phyloP scores from a whole-genome alignment of 2,329 filamentous ascomycete genomes.

The Triangularia setosa region DNA sequence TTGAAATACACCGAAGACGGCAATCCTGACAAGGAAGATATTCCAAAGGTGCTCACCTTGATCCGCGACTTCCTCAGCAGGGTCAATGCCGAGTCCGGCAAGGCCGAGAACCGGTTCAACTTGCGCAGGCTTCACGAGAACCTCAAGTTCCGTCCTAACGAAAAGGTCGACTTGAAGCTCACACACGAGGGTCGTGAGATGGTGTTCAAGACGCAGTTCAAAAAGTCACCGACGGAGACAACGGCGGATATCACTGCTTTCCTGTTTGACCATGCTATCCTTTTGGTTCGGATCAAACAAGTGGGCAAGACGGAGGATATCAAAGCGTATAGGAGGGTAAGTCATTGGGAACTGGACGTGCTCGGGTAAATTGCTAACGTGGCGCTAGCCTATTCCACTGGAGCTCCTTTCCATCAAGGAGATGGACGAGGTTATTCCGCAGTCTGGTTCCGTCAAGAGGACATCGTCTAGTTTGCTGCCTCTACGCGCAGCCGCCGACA shows the following conservation, averaged over 20 bases:
- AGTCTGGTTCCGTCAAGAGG: slow-evolving; percentile 73
- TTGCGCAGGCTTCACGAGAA: slow-evolving; percentile 87
- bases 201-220: slow-evolving; percentile 89
- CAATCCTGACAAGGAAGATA: slow-evolving; percentile 84
- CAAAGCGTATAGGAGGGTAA: slow-evolving; percentile 79
- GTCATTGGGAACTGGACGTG: slow-evolving; percentile 19
- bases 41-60: slow-evolving; percentile 80
- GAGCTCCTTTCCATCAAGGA: slow-evolving; percentile 91
- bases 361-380: slow-evolving; percentile 15
- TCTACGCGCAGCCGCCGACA: slow-evolving; percentile 47
- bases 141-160: slow-evolving; percentile 83
- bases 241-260: slow-evolving; percentile 88
- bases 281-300: slow-evolving; percentile 86
- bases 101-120: slow-evolving; percentile 97
- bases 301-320: slow-evolving; percentile 92
- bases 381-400: slow-evolving; percentile 74
- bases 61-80: slow-evolving; percentile 83
- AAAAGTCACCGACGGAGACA: slow-evolving; percentile 79
- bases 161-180: slow-evolving; percentile 88
- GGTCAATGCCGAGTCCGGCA: slow-evolving; percentile 93
- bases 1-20: slow-evolving; percentile 87
- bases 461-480: slow-evolving; percentile 81
- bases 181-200: slow-evolving; percentile 91
- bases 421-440: slow-evolving; percentile 93
- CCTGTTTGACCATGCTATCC: slow-evolving; percentile 91